These are phyloP conservation scores for Ustilago nuda DNA, from an alignment of 1,284 basidiomycete genomes.

Conservation along the genomic window DNA sequence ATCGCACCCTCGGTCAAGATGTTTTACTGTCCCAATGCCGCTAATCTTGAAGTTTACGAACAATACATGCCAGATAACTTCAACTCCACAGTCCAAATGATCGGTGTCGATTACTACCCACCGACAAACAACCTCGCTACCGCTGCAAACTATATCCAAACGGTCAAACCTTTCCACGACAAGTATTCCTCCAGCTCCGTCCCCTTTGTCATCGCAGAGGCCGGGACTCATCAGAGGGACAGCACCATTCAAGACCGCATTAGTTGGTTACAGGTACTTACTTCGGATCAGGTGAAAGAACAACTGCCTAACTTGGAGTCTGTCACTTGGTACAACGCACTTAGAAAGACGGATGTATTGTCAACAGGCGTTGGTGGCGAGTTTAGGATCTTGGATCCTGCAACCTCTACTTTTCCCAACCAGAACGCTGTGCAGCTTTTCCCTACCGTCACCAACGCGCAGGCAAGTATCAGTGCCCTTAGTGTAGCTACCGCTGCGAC, in stretches of 20 bases:
- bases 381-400: conserved; percentile 43
- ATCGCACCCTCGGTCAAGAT: conserved; percentile 69
- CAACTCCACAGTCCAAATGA: conserved; percentile 48
- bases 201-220: conserved; percentile 70
- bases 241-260: conserved; percentile 49
- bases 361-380: conserved; percentile 46
- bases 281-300: conserved; percentile 46
- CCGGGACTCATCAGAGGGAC: conserved; percentile 47
- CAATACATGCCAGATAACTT: conserved; percentile 51
- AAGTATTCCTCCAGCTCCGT: conserved; percentile 49
- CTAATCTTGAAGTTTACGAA: conserved; percentile 37
- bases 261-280: conserved; percentile 61
- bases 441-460: conserved; percentile 14
- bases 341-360: conserved; percentile 38
- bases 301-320: conserved; percentile 63
- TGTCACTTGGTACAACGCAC: conserved; percentile 69
- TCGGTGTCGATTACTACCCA: conserved; percentile 69
- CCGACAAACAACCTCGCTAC: conserved; percentile 45
- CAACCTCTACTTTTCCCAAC: conserved; percentile 44
- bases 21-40: conserved; percentile 58
- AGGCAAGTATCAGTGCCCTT: conserved; percentile 7
- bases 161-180: conserved; percentile 69
- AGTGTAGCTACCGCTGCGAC: conserved; percentile 22
- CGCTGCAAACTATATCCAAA: conserved; percentile 54
- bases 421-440: conserved; percentile 20